Conservation (phyloP, 192 early-diverging fungal genomes). For the Nowakowskiella sp. region DNA sequence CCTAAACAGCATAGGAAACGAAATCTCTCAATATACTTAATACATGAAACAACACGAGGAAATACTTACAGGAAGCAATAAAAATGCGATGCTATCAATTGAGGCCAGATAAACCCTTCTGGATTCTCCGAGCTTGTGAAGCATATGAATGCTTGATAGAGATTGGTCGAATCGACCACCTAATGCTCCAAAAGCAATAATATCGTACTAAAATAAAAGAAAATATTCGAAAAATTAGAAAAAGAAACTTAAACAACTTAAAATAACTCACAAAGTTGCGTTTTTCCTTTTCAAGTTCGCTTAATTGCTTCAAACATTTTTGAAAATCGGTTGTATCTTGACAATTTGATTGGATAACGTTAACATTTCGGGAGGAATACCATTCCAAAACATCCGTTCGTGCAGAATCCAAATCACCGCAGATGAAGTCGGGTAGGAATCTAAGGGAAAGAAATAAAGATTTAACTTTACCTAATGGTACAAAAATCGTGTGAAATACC, state of each 20-base stretch:
- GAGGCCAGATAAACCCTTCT: conserved; percentile 59
- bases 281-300: background rate
- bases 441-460: conserved; percentile 20
- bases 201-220: conserved; percentile 29
- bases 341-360: conserved; percentile 30
- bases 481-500: conserved; percentile 14
- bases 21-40: background rate
- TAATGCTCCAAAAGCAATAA: conserved; percentile 74
- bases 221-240: conserved; percentile 3
- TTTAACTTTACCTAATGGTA: conserved; percentile 3
- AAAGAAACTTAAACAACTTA: background rate
- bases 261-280: background rate
- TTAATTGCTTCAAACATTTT: conserved; percentile 65
- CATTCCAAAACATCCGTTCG: conserved; percentile 46
- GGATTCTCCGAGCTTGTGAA: conserved; percentile 47
- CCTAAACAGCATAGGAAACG: conserved; percentile 29
- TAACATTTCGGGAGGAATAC: conserved; percentile 56
- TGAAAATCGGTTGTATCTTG: conserved; percentile 79
- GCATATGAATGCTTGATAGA: conserved; percentile 66
- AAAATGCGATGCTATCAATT: conserved; percentile 64
- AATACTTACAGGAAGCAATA: conserved; percentile 51
- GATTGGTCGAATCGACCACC: conserved; percentile 87
- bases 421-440: conserved; percentile 68
- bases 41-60: background rate
- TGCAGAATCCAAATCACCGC: conserved; percentile 84